These are phyloP conservation scores for Trametes maxima DNA, from an alignment of 768 basidiomycete genomes.

Conservation along the genomic window DNA sequence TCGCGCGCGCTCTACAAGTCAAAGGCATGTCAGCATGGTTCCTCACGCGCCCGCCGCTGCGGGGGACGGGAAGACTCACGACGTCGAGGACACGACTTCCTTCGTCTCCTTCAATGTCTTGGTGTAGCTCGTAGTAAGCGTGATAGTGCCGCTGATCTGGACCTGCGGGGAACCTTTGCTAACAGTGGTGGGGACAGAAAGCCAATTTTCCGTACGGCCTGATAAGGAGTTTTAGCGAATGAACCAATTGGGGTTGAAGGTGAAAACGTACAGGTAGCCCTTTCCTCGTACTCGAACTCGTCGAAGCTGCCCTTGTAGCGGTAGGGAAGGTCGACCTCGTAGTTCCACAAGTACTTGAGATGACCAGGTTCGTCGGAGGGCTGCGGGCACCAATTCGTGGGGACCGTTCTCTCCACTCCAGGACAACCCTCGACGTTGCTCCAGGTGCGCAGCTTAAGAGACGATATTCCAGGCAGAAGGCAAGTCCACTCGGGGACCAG, in stretches of 20 bases:
- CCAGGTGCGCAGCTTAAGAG: conserved; percentile 28
- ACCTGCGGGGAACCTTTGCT: conserved; percentile 11
- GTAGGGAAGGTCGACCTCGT: conserved; percentile 27
- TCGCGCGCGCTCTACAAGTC: no score
- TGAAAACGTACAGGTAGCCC: conserved; percentile 5
- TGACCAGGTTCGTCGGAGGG: conserved; percentile 10
- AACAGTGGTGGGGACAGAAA: conserved; percentile 14
- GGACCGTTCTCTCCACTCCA: conserved; percentile 9
- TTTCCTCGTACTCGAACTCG: neutral
- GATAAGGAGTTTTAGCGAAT: no score
- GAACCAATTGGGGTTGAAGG: conserved; percentile 4
- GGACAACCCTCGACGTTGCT: conserved; percentile 3
- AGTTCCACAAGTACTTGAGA: conserved; percentile 29
- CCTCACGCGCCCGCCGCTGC: no score
- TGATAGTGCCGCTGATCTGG: conserved; percentile 13
- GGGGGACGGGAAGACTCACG: no score
- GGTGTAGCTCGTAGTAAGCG: conserved; percentile 9
- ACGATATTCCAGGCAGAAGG: conserved; percentile 20
- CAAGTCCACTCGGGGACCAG: conserved; percentile 26
- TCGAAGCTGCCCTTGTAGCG: conserved; percentile 23
- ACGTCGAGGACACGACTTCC: no score
- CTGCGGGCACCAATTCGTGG: conserved; percentile 13
- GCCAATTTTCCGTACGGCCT: conserved; percentile 22
- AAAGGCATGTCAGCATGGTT: no score
- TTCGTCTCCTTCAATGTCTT: neutral